Base-by-base conservation (phyloP, 2,329 filamentous ascomycete genomes). In the Hirsutella minnesotensis region DNA sequence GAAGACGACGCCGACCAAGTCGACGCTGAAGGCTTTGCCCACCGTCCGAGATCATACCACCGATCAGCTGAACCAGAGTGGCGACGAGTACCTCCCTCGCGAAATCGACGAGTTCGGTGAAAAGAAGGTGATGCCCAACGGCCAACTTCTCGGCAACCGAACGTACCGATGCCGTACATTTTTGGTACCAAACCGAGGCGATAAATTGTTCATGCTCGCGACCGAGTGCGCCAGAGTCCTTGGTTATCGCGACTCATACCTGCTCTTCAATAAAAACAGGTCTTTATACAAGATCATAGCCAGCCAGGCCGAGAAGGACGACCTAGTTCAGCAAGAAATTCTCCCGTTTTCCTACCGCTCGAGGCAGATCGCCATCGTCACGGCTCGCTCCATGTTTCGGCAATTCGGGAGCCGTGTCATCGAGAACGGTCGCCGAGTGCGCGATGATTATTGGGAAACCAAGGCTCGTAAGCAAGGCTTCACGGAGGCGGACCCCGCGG, bases 371-470 rank as follows among this genome's bases (percentile, higher is more conserved):
- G 92, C 92, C 41, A 95, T 98, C 48, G 92, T 98, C 36, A 96
- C 92, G 1, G 92, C 92, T 24, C 81, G 87, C 50, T 96, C 90
- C 53, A 98, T 98, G 92, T 98, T 96, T 64, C 81, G 92, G 36
- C 92, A 98, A 61, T 98, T 98, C 62, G 92, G 92, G 39, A 95
- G 89, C 62, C 78, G 92, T 49, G 83, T 98, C 41, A 92, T 98
- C 49, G 79, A 85, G 30, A 86, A 89, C 55, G 92, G 92, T 29
- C 77, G 90, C 48, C 75, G 92, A 45, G 92, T 98, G 35, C 82
- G 92, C 40, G 92, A 98, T 64, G 92, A 98, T 60, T 98, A 98
- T 64, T 98, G 92, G 92, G 92, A 96, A 63, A 86, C 83, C 57
- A 96, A 96, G 65, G 92, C 92, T 8, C 77, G 85, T 39, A 98